Evolutionary conservation across 139 green algal species (phyloP).

Genomic region (Auxenochlorella pyrenoidosa): DNA sequence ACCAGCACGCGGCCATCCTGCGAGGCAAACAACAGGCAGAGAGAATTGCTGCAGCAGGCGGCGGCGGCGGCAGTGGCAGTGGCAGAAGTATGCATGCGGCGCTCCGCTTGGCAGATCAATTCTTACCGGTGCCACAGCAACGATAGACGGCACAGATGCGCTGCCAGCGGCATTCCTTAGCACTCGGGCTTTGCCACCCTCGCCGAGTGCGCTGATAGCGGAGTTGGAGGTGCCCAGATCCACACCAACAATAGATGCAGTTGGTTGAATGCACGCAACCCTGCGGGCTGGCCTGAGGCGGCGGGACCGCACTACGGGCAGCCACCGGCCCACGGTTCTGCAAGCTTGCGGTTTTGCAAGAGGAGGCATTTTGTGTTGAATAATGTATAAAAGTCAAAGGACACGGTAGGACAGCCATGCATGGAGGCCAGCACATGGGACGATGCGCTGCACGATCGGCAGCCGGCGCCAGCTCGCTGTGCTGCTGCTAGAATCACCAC

Average conservation of each 20-base stretch:
- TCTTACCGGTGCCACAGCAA: conserved; percentile 48
- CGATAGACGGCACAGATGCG: conserved; percentile 55
- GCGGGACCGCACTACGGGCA: background rate
- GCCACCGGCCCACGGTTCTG: background rate
- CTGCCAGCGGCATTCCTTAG: conserved; percentile 20
- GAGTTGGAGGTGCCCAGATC: conserved; percentile 83
- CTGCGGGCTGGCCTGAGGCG: background rate
- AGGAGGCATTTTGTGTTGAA: background rate
- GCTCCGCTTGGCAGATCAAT: background rate
- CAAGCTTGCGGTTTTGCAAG: background rate
- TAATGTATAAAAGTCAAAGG: background rate
- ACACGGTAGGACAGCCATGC: background rate
- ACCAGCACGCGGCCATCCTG: conserved; percentile 57
- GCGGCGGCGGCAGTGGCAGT: background rate
- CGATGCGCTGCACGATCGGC: background rate
- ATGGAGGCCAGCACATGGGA: background rate
- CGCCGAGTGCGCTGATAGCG: conserved; percentile 51
- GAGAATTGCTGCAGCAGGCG: background rate
- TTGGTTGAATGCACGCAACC: background rate
- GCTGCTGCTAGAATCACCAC: no score
- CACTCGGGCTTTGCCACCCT: conserved; percentile 42
- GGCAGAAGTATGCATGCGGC: background rate
- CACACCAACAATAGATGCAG: conserved; percentile 64
- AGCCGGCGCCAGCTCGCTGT: background rate
- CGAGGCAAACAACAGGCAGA: background rate